Percentiles rank a stretch among this genome's conserved stretches.
These are phyloP conservation scores for Xerocomus spinulosus DNA, from an alignment of 768 basidiomycete species.

Conservation along the genomic window DNA sequence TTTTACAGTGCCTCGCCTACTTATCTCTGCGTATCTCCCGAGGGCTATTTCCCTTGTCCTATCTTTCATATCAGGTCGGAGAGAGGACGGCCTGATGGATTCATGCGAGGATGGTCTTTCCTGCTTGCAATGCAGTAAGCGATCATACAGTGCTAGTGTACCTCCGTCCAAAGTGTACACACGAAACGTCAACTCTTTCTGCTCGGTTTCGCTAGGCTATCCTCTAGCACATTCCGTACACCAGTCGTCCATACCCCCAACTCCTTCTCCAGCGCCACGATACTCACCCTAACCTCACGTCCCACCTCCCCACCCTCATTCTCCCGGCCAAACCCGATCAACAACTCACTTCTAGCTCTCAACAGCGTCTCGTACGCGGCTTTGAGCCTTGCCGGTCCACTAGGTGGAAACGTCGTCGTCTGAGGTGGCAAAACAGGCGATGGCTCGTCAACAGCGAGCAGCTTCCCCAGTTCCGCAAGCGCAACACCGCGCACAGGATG, in stretches of 20 bases:
- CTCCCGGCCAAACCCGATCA: slow-evolving; percentile 64
- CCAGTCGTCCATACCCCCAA: slow-evolving; percentile 65
- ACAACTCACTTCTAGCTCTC: slow-evolving; percentile 54
- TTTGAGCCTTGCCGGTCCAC: slow-evolving; percentile 57
- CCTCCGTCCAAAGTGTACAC: too few species aligned
- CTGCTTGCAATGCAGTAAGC: too few species aligned
- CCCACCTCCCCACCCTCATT: slow-evolving; percentile 75
- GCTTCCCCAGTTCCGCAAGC: slow-evolving; percentile 74
- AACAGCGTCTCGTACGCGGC: slow-evolving; percentile 63
- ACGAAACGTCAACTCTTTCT: background rate
- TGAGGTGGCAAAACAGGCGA: slow-evolving; percentile 29
- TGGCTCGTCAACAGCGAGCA: slow-evolving; percentile 76
- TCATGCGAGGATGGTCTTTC: too few species aligned
- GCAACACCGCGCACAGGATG: slow-evolving; percentile 79
- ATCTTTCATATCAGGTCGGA: too few species aligned
- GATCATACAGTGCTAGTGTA: too few species aligned
- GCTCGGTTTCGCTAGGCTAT: slow-evolving; percentile 21
- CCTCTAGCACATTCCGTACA: slow-evolving; percentile 50
- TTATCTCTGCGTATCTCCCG: too few species aligned
- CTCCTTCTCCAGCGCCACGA: slow-evolving; percentile 68
- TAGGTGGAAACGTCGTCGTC: slow-evolving; percentile 52
- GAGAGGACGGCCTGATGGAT: too few species aligned
- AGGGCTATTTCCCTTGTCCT: too few species aligned
- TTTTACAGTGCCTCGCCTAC: too few species aligned
- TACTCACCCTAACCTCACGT: slow-evolving; percentile 49